These are phyloP conservation scores for Coelastrella sp. DNA, from an alignment of 139 green algal species.

Conservation along the genomic window DNA sequence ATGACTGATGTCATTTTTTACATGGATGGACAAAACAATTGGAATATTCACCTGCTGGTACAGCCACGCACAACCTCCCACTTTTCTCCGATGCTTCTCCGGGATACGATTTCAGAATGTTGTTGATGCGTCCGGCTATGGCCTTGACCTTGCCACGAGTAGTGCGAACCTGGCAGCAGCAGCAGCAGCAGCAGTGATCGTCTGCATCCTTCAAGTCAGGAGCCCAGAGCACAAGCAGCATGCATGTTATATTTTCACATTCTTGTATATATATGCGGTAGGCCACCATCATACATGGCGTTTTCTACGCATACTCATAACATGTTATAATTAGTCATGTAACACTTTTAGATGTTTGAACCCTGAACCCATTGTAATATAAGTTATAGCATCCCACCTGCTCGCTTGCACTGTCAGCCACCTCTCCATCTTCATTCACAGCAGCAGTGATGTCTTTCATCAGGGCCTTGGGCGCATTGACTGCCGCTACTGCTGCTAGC, in stretches of 20 bases:
- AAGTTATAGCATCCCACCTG: slow-evolving; percentile 57
- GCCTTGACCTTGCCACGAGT: slow-evolving; percentile 29
- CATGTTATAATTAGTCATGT: no score
- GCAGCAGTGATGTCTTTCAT: slow-evolving; percentile 46
- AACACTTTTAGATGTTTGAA: not conserved
- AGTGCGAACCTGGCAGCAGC: slow-evolving; percentile 40
- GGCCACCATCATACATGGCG: no score
- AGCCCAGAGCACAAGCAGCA: not conserved
- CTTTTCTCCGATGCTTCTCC: slow-evolving; percentile 77
- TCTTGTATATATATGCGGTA: not conserved
- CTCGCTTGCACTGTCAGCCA: slow-evolving; percentile 76
- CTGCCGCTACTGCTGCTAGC: slow-evolving; percentile 32
- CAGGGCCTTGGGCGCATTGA: slow-evolving; percentile 35
- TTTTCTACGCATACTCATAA: no score
- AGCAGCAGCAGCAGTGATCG: not conserved
- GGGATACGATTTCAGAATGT: slow-evolving; percentile 66
- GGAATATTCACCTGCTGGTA: slow-evolving; percentile 54
- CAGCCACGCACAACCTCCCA: slow-evolving; percentile 79
- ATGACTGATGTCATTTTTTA: not conserved
- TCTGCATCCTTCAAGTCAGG: not conserved
- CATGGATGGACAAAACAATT: not conserved
- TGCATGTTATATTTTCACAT: not conserved
- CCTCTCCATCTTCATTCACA: slow-evolving; percentile 58
- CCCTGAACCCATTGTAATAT: not conserved
- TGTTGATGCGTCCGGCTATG: slow-evolving; percentile 53